Evolutionary conservation across 1,284 basidiomycete genomes (phyloP).

Genomic region (Microbotryum silenes-acaulis): DNA sequence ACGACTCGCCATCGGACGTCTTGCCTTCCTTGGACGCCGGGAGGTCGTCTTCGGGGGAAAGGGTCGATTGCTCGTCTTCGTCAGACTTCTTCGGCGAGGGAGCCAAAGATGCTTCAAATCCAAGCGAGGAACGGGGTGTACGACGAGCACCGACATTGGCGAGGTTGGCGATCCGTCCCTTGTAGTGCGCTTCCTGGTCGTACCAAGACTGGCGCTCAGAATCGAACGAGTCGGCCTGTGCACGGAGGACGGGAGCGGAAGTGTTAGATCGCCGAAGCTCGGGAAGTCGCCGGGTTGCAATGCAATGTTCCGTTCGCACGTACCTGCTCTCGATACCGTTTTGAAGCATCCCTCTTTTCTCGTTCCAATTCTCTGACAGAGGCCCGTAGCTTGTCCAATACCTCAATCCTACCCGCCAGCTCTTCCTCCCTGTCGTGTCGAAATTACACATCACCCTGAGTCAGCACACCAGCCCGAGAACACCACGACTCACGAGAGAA

Average conservation of each 20-base stretch:
- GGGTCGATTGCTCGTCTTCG: not conserved
- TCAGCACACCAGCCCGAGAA: not conserved
- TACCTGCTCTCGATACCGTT: slow-evolving; percentile 33
- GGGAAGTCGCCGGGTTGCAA: not conserved
- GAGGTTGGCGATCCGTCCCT: slow-evolving; percentile 20
- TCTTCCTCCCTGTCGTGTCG: slow-evolving; percentile 27
- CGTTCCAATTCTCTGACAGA: slow-evolving; percentile 29
- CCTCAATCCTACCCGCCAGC: slow-evolving; percentile 29
- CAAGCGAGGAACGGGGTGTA: not conserved
- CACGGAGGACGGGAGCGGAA: too few relatives aligned
- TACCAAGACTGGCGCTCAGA: slow-evolving; percentile 33
- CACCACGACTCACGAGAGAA: not conserved
- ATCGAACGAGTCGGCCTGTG: slow-evolving; percentile 33
- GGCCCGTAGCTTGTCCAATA: slow-evolving; percentile 23
- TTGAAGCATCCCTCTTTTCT: slow-evolving; percentile 26
- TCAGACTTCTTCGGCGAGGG: not conserved
- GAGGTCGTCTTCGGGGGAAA: not conserved
- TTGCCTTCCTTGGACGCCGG: not conserved
- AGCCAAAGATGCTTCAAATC: not conserved
- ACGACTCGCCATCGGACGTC: not conserved
- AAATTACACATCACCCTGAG: not conserved
- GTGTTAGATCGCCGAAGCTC: not conserved
- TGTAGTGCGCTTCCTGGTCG: slow-evolving; percentile 32
- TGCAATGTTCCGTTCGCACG: not conserved
- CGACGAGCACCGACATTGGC: not conserved